Evolutionary conservation across 2,329 filamentous ascomycete genomes (phyloP).

Genomic region (Clarireedia hainanense): DNA sequence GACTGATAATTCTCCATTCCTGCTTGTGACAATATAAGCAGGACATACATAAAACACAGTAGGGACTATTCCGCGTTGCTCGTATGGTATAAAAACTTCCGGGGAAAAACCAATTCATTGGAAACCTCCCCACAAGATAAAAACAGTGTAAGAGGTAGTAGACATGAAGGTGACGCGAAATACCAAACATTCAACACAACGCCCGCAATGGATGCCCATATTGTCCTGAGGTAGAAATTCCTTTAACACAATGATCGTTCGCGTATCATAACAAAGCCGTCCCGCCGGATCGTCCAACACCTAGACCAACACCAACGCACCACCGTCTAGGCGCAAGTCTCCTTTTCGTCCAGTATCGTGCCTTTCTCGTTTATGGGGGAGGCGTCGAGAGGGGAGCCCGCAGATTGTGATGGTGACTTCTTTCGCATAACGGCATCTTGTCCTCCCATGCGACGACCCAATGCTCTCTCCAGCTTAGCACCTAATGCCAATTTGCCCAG

Average conservation of each 20-base stretch:
- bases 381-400: background rate
- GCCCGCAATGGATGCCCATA: conserved; percentile 7
- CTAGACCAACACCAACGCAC: background rate
- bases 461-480: conserved; percentile 65
- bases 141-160: conserved; percentile 4
- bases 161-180: background rate
- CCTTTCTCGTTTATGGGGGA: background rate
- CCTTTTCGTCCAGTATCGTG: background rate
- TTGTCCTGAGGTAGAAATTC: background rate
- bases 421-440: conserved; percentile 61
- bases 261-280: background rate
- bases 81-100: conserved; percentile 5
- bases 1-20: background rate
- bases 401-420: conserved; percentile 2
- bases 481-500: conserved; percentile 63
- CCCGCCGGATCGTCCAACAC: background rate
- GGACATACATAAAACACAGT: background rate
- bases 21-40: background rate
- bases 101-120: too few species aligned
- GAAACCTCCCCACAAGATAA: background rate
- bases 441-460: conserved; percentile 59
- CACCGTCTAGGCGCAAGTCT: background rate
- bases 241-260: background rate
- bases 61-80: conserved; percentile 2
- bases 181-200: conserved; percentile 5